Evolutionary conservation across 768 basidiomycete species (phyloP).

Genomic region (Strobilomyces confusus): DNA sequence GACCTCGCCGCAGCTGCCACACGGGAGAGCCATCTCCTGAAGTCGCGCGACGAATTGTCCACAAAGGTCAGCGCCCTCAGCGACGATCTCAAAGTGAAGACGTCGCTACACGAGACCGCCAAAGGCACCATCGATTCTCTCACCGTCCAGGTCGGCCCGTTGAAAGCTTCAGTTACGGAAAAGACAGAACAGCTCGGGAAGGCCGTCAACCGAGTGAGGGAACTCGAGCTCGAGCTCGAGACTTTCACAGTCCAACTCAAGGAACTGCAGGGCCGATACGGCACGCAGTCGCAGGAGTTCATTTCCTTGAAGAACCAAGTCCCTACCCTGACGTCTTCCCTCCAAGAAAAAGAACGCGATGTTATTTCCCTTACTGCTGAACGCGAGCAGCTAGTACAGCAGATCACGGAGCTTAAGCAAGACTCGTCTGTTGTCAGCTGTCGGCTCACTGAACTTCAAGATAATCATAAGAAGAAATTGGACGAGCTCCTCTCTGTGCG

Average conservation of each 20-base stretch:
- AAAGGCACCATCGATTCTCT: background rate
- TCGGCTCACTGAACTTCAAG: background rate
- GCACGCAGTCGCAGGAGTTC: slow-evolving; percentile 4
- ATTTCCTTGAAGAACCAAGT: background rate
- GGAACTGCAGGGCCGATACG: background rate
- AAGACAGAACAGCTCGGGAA: background rate
- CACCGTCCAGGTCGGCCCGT: background rate
- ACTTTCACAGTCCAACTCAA: background rate
- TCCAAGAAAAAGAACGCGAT: background rate
- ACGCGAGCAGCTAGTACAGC: background rate
- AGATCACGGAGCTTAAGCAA: background rate
- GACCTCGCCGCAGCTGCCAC: background rate
- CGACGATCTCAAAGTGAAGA: slow-evolving; percentile 2
- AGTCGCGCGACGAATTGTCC: background rate
- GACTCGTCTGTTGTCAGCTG: background rate
- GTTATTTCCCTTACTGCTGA: background rate
- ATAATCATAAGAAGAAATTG: background rate
- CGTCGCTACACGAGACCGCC: background rate
- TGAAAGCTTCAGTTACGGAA: background rate
- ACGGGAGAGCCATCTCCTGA: slow-evolving; percentile 3
- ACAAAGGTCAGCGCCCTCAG: background rate
- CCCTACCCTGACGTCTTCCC: background rate
- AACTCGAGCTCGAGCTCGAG: background rate
- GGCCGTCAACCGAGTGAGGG: background rate
- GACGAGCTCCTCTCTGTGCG: background rate